Evolutionary conservation across 2,329 filamentous ascomycete species (phyloP).

Genomic region (Penicillium freii): DNA sequence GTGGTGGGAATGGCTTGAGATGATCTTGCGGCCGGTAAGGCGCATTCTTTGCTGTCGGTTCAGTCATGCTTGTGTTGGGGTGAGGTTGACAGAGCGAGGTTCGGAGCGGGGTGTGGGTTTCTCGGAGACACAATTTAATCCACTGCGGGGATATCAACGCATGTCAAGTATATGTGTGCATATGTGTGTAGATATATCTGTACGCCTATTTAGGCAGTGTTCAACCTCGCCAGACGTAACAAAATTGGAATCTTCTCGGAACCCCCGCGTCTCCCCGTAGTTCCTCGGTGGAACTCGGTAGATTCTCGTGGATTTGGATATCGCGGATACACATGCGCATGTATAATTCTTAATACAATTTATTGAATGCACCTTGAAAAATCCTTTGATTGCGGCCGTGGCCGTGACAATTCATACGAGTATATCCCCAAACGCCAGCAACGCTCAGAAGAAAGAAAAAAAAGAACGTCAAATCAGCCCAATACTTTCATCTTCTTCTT

Average conservation of each 20-base stretch:
- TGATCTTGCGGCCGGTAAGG: slow-evolving; percentile 4
- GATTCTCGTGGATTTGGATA: slow-evolving; percentile 9
- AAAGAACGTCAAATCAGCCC: slow-evolving; percentile 31
- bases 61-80: slow-evolving; percentile 1
- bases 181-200: neutral
- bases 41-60: neutral
- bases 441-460: slow-evolving; percentile 4
- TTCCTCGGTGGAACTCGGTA: slow-evolving; percentile 13
- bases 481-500: slow-evolving; percentile 58
- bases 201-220: neutral
- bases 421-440: slow-evolving; percentile 1
- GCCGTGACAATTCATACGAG: neutral
- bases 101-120: slow-evolving; percentile 2
- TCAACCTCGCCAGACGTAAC: neutral
- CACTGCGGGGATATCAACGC: slow-evolving; percentile 5
- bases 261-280: slow-evolving; percentile 7
- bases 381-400: neutral
- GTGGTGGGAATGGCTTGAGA: slow-evolving; percentile 4
- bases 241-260: neutral
- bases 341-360: neutral
- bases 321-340: neutral
- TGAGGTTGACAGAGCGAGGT: slow-evolving; percentile 2
- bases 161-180: neutral
- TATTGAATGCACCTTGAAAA: neutral
- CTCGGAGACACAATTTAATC: slow-evolving; percentile 4